These are phyloP conservation scores for Asterophora lycoperdoides DNA, from an alignment of 768 basidiomycete genomes.

Conservation along the genomic window DNA sequence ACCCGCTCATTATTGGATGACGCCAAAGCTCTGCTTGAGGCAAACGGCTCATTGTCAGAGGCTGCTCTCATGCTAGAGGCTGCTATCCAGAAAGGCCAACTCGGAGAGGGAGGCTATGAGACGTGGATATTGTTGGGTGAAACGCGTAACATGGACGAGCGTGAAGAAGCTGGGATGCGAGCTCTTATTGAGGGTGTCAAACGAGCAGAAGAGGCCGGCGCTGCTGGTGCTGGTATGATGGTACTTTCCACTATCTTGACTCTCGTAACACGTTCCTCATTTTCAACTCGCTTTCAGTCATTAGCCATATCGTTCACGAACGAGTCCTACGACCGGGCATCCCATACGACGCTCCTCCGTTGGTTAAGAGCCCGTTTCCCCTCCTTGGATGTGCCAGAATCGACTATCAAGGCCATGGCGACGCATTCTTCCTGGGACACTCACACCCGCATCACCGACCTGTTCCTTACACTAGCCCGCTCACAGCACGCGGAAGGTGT, in stretches of 20 bases:
- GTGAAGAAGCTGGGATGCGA: conserved; percentile 77
- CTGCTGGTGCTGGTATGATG: conserved; percentile 69
- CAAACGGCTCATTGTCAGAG: conserved; percentile 84
- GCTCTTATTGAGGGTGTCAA: conserved; percentile 73
- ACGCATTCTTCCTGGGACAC: conserved; percentile 75
- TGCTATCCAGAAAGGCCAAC: conserved; percentile 77
- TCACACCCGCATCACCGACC: conserved; percentile 73
- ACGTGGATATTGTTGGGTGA: conserved; percentile 92
- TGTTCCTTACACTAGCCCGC: conserved; percentile 80
- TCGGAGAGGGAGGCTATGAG: conserved; percentile 80
- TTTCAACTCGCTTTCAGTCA: conserved; percentile 51
- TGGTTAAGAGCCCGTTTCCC: conserved; percentile 76
- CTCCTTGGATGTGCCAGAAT: conserved; percentile 48
- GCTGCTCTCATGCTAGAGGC: conserved; percentile 86
- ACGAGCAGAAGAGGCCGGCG: conserved; percentile 58
- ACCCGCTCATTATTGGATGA: conserved; percentile 55
- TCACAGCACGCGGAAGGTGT: conserved; percentile 69
- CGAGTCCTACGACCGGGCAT: conserved; percentile 83
- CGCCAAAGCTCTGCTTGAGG: conserved; percentile 72
- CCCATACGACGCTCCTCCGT: conserved; percentile 79
- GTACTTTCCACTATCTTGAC: conserved; percentile 37
- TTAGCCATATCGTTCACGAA: conserved; percentile 96
- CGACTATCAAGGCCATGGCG: conserved; percentile 49
- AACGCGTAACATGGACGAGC: conserved; percentile 85
- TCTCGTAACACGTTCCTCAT: conserved; percentile 11